Evolutionary conservation across 371 early-diverging fungal genomes (phyloP).

Genomic region (Entomophthora muscae): DNA sequence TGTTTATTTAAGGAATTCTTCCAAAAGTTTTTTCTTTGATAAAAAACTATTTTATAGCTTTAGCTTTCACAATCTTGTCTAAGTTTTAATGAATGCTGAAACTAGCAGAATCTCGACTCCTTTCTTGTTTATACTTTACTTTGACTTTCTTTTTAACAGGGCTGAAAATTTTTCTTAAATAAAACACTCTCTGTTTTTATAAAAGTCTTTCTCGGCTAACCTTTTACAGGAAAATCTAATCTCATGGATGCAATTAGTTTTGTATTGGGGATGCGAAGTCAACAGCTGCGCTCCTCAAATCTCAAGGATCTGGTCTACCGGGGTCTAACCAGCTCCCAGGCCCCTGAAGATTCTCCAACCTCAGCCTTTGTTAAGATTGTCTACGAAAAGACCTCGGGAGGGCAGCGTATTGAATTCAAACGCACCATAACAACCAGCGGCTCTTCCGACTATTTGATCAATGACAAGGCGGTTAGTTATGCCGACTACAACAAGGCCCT

Average conservation of each 20-base stretch:
- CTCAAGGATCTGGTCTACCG: conserved; percentile 84
- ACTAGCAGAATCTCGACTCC: too few relatives aligned
- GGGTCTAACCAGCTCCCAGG: conserved; percentile 16
- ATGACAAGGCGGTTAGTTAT: conserved; percentile 46
- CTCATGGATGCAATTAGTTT: conserved; percentile 98
- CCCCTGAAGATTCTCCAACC: conserved; percentile 19
- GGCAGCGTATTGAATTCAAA: conserved; percentile 32
- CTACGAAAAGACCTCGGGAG: conserved; percentile 33
- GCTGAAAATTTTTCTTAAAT: too few relatives aligned
- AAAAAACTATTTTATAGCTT: too few relatives aligned
- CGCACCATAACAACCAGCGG: conserved; percentile 56
- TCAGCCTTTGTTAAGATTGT: conserved; percentile 62
- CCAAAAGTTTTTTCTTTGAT: too few relatives aligned
- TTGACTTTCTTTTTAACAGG: too few relatives aligned
- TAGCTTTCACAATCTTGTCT: too few relatives aligned
- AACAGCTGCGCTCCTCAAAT: conserved; percentile 72
- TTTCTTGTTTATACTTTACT: too few relatives aligned
- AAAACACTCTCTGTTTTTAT: too few relatives aligned
- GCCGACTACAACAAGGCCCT: conserved; percentile 57
- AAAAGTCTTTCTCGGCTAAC: too few relatives aligned
- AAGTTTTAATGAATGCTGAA: too few relatives aligned
- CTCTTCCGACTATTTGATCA: conserved; percentile 74
- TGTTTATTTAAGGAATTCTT: too few relatives aligned
- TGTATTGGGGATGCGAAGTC: conserved; percentile 83
- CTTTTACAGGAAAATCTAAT: conserved; percentile 97